Conservation (phyloP, 768 basidiomycete species). For the Suillus tomentosus region DNA sequence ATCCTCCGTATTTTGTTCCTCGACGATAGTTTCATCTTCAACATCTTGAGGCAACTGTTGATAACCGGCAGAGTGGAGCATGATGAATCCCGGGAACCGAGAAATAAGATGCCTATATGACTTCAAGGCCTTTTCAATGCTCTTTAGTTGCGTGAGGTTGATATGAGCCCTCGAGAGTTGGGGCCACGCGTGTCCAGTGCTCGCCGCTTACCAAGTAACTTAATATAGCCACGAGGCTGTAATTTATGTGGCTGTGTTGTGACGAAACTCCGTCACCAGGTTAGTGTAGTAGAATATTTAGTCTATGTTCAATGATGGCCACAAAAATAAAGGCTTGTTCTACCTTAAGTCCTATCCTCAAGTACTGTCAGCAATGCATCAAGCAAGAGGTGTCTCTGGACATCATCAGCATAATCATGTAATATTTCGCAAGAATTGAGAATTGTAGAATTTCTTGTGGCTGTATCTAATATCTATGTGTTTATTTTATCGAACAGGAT, state of each 20-base stretch:
- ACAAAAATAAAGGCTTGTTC: too few species aligned
- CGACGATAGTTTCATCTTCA: constrained; percentile 41
- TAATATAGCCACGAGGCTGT: constrained; percentile 2
- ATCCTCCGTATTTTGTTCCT: constrained; percentile 19
- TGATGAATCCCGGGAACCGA: constrained; percentile 19
- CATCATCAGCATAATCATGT: too few species aligned
- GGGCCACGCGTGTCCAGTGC: constrained; percentile 1
- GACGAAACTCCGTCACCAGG: neutral
- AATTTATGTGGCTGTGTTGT: constrained; percentile 1
- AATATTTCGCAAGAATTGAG: too few species aligned
- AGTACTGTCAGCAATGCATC: too few species aligned
- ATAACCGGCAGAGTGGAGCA: constrained; percentile 49
- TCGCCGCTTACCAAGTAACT: neutral
- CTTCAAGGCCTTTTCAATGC: neutral
- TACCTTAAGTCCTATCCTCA: too few species aligned
- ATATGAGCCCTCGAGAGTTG: neutral
- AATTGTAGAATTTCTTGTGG: too few species aligned
- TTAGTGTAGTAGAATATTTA: too few species aligned
- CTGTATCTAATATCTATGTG: too few species aligned
- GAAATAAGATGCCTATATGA: neutral
- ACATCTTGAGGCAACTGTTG: constrained; percentile 45
- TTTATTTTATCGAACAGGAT: too few species aligned
- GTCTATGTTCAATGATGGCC: too few species aligned
- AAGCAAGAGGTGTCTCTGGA: too few species aligned
- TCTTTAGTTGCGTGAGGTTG: neutral